Base-by-base conservation (phyloP, 495 filamentous ascomycete species). In the Paragyromitra xinjiangensis region DNA sequence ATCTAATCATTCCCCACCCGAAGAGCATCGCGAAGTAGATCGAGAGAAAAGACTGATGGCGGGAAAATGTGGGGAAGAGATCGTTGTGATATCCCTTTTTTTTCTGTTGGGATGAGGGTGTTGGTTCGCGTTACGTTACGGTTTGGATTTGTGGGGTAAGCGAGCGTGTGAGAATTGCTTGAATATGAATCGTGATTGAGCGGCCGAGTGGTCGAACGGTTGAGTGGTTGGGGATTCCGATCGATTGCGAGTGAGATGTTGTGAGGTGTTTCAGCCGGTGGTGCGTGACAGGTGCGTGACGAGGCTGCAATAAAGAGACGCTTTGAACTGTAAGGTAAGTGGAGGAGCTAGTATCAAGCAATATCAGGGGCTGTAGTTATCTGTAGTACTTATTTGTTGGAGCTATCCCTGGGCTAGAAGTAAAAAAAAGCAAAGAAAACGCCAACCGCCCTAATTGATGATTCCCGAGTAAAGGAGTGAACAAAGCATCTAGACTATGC, bases 231-330 rank as follows among this genome's bases (percentile, higher is more conserved):
- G 55, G 55, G 26, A 12, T 44, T 62, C n/a, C 56, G 68, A 71
- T 62, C 61, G 70, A 66, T 67, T 66, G 42, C 42, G 70, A 73
- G 70, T 73, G 70, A 67, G 64, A 64, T 24, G 37, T 51, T 56
- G 16, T 66, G 70, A 67, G 42, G 56, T n/a, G 14, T 71, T 39
- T 22, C 22, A 34, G 7, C 4, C 9, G 14, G 44, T 22, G 14
- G 24, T 3, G 45, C 16, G 64, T 37, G 64, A 50, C 11, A 0
- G 14, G 34, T 50, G 40, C 19, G 68, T 63, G 68, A 51, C 11
- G n/a, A n/a, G 66, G 7, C 48, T 24, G n/a, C 24, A 24, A 9
- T 22, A 19, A 3, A 24, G 7, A 22, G 19, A 12, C 44, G 14
- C 29, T 34, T 34, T 34, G 29, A 3, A 34, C 29, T 3, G 22